Evolutionary conservation across 2,329 filamentous ascomycete genomes (phyloP), one percentile per base, ranked within the genome.

Genomic region (Phyllosticta citriasiana): DNA sequence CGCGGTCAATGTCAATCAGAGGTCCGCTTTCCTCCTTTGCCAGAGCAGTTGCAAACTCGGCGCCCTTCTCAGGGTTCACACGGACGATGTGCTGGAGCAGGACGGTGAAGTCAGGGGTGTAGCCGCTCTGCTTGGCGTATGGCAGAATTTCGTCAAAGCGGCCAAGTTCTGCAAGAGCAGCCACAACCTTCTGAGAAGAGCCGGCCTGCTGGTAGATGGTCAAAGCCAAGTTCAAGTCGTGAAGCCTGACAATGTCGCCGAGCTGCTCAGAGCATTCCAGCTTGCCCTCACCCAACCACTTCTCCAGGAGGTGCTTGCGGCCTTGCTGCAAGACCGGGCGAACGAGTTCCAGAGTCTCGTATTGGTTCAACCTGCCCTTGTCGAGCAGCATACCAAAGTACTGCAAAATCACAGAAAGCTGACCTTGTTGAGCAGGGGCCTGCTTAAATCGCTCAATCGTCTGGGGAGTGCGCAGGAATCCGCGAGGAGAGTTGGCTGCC

Each of bases 301-400:
- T 99, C 78, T 97, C 94, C 27, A 99, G 83, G 26, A 99, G 80
- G 71, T 97, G 91, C 78, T 97, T 97, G 66, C 94, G 86, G 74
- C 92, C 94, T 76, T 99, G 94, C 61, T 88, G 86, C 62, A 99
- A 82, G 22, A 99, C 94, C 22, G 94, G 94, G 66, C 91, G 86
- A 9, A 94, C 92, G 64, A 99, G 82, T 78, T 99, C 94, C 50
- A 99, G 80, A 55, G 92, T 96, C 77, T 99, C 94, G 66, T 96
- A 89, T 72, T 88, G 86, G 78, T 99, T 99, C 54, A 99, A 80
- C 27, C 84, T 84, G 62, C 94, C 93, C 83, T 99, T 97, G 74
- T 99, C 95, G 35, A 99, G 82, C 53, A 99, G 82, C 84, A 97
- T 91, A 64, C 94, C 94, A 68, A 99, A 99, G 77, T 99, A 99